These are phyloP conservation scores for Sequoiadendron giganteum DNA, from an alignment of 75 land plant genomes.

Conservation along the genomic window DNA sequence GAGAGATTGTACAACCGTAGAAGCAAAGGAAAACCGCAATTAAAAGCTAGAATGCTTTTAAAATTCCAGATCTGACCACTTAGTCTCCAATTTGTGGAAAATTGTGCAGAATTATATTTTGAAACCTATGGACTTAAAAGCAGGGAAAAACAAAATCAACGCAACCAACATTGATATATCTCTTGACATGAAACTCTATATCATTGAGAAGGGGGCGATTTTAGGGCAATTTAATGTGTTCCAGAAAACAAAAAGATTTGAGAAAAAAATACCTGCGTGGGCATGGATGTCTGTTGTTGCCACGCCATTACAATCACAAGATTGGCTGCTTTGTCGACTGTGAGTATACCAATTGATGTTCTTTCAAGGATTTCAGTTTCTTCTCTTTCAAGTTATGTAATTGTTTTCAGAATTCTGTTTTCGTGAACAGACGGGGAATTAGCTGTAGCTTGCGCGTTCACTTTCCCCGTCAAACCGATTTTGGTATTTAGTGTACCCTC, in stretches of 20 bases:
- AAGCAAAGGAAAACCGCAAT: neutral
- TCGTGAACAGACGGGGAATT: neutral
- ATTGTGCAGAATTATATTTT: neutral
- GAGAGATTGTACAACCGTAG: neutral
- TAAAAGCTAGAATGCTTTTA: neutral
- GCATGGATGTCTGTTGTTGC: neutral
- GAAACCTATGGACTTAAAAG: neutral
- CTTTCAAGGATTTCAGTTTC: neutral
- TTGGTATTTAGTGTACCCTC: neutral
- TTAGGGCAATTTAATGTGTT: neutral
- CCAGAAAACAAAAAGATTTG: neutral
- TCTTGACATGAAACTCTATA: neutral
- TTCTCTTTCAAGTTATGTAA: neutral
- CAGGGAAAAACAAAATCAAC: neutral
- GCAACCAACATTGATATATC: neutral
- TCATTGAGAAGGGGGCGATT: neutral
- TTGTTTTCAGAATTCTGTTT: neutral
- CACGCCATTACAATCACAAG: conserved; percentile 6
- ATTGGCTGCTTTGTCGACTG: no score
- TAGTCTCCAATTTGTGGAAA: neutral
- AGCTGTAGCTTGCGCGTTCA: neutral
- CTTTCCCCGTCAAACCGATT: neutral
- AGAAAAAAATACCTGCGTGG: neutral
- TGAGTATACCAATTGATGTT: neutral
- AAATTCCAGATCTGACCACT: neutral